These are phyloP conservation scores for Hirsutella rhossiliensis DNA, from an alignment of 2,329 filamentous ascomycete species.

Conservation along the genomic window DNA sequence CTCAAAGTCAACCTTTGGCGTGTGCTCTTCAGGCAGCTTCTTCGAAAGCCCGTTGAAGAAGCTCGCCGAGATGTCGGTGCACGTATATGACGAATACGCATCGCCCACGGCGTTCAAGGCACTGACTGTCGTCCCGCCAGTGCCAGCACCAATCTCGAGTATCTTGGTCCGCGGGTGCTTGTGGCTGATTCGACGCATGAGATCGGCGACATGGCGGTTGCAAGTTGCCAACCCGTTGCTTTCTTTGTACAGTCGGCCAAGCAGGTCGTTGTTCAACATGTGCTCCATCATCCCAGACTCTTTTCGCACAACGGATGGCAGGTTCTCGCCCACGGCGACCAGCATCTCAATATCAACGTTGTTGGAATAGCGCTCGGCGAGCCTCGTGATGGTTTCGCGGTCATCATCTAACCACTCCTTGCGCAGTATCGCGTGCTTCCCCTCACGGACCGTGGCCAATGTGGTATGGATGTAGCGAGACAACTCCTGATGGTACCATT, in stretches of 20 bases:
- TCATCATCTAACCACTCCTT: not conserved
- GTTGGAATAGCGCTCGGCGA: not conserved
- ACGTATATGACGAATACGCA: constrained; percentile 25
- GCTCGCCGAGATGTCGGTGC: constrained; percentile 28
- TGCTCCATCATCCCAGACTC: constrained; percentile 14
- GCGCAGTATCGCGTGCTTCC: not conserved
- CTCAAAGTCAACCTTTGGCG: constrained; percentile 12
- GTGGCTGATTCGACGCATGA: constrained; percentile 18
- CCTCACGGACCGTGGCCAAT: not conserved
- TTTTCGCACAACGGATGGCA: not conserved
- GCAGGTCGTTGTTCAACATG: constrained; percentile 17
- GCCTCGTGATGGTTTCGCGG: not conserved
- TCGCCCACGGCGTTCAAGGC: constrained; percentile 19
- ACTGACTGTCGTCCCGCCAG: constrained; percentile 25
- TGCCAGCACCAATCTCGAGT: constrained; percentile 29
- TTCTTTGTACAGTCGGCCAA: constrained; percentile 19
- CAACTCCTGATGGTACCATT: not conserved
- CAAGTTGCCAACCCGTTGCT: not conserved
- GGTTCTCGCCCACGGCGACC: not conserved
- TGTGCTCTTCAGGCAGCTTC: constrained; percentile 12
- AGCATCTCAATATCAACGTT: not conserved
- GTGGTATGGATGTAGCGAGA: not conserved
- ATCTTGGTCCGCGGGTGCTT: constrained; percentile 29
- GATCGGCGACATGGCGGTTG: constrained; percentile 7
- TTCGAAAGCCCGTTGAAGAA: constrained; percentile 19